Base-by-base conservation (phyloP, 192 early-diverging fungal species). In the Umbelopsis sp. region DNA sequence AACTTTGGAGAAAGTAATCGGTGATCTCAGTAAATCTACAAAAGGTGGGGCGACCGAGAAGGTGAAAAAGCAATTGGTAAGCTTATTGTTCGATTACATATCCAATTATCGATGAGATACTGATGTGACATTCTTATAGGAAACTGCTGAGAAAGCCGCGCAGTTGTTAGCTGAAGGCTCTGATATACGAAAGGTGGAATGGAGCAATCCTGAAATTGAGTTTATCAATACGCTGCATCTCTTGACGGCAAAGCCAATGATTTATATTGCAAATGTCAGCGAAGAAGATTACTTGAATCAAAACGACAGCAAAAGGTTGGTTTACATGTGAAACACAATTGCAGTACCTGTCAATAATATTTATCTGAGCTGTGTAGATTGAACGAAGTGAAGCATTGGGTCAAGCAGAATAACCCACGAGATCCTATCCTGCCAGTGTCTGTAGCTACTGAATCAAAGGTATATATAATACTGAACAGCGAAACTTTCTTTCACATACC, bases 241-340 rank as follows among this genome's bases (percentile, higher is more conserved):
- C 61, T 77, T 99, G 67, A 98, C 97, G 13, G 94, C 96, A 76
- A 99, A 99, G 82, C 96, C 97, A 7, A 95, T 96, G 47, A 94
- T 96, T 58, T 96, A 96, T 78, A 88, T 98, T 66, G 90, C 88
- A 73, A 99, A 99, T 82, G 84, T 99, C 53, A 88, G 84, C 74
- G 91, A 97, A 78, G 83, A 86, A 64, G 96, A 98, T 74, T 99
- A 90, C 71, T 75, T 92, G 44, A 88, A 94, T 71, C 96, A 94
- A 82, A 98, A 98, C 88, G 97, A 97, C 87, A 78, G 73, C 55
- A 93, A 93, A 88, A 95, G 89, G 90, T 77, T 21, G 3, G 69
- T 65, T 47, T 12, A 8, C 8, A 50, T 18, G 47, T 16, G 2
- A 35, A 1, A 0, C 16, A 5, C 12, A 25, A 55, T 7, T 15